Percentiles rank a stretch among this genome's conserved stretches.
Evolutionary conservation across 176 grass and related monocot species (phyloP).

Genomic region (Zea luxurians): DNA sequence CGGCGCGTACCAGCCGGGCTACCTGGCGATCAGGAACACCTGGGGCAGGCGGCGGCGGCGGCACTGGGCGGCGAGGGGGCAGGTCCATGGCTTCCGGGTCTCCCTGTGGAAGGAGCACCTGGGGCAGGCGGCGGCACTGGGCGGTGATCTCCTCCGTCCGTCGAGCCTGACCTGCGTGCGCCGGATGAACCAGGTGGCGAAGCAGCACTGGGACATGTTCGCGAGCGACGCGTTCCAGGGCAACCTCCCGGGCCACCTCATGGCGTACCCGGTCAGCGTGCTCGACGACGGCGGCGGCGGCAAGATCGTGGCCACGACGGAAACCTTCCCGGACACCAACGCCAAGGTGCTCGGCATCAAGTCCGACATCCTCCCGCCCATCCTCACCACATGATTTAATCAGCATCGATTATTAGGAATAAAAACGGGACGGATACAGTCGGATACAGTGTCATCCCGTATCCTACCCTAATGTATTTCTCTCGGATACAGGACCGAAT

Average conservation of each 20-base stretch:
- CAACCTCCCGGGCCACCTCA: constrained; percentile 61
- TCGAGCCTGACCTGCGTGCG: constrained; percentile 37
- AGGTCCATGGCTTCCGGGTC: constrained; percentile 58
- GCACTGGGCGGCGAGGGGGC: constrained; percentile 24
- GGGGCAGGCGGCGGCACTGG: neutral
- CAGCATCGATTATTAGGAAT: no score
- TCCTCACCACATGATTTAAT: no score
- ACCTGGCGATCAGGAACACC: constrained; percentile 39
- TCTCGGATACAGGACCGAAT: no score
- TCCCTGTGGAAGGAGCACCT: constrained; percentile 69
- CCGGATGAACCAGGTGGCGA: constrained; percentile 39
- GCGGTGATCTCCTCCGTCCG: constrained; percentile 27
- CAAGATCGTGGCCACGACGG: no score
- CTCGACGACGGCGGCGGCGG: constrained; percentile 26
- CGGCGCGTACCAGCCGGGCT: constrained; percentile 54
- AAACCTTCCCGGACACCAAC: no score
- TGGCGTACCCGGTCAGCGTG: constrained; percentile 50
- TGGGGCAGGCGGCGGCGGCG: constrained; percentile 14
- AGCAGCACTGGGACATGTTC: constrained; percentile 47
- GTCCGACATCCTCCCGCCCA: no score
- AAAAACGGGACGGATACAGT: no score
- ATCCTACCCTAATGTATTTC: no score
- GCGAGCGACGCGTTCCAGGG: constrained; percentile 9
- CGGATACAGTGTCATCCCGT: no score
- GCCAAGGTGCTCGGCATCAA: no score